Evolutionary conservation across 2,329 filamentous ascomycete genomes (phyloP).

Genomic region (Aspergillus brasiliensis): DNA sequence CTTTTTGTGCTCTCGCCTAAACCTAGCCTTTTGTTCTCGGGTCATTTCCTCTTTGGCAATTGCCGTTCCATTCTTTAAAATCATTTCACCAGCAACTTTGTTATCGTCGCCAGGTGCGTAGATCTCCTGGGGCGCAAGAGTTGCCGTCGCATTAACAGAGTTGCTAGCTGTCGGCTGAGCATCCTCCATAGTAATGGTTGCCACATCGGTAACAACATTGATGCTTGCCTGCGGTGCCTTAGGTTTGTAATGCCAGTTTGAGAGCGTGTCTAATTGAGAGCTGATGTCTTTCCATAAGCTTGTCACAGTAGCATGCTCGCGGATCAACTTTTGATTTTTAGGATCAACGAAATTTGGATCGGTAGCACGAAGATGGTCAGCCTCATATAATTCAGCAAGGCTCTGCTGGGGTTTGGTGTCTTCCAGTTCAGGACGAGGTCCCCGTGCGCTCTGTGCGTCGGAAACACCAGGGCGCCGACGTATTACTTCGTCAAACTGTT

Average conservation of each 20-base stretch:
- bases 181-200: slow-evolving; percentile 93
- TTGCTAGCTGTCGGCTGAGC: slow-evolving; percentile 82
- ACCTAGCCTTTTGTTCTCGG: slow-evolving; percentile 78
- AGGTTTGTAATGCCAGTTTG: slow-evolving; percentile 93
- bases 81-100: slow-evolving; percentile 67
- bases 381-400: slow-evolving; percentile 90
- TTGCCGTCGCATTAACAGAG: slow-evolving; percentile 59
- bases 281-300: slow-evolving; percentile 79
- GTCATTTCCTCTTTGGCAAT: slow-evolving; percentile 83
- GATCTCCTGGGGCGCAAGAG: slow-evolving; percentile 90
- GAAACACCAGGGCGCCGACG: slow-evolving; percentile 76
- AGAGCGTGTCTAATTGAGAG: slow-evolving; percentile 81
- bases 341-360: slow-evolving; percentile 81
- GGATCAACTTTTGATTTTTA: slow-evolving; percentile 77
- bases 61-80: slow-evolving; percentile 75
- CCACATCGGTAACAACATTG: slow-evolving; percentile 84
- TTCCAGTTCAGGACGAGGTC: slow-evolving; percentile 77
- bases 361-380: slow-evolving; percentile 77
- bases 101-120: slow-evolving; percentile 77
- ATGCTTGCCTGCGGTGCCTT: slow-evolving; percentile 79
- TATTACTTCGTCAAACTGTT: slow-evolving; percentile 89
- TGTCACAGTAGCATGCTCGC: slow-evolving; percentile 81
- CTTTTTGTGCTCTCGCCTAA: slow-evolving; percentile 82
- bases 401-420: slow-evolving; percentile 86
- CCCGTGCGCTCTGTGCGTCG: slow-evolving; percentile 62